Base-by-base conservation (phyloP, 2,329 filamentous ascomycete genomes). In the Neoarthrinium moseri region DNA sequence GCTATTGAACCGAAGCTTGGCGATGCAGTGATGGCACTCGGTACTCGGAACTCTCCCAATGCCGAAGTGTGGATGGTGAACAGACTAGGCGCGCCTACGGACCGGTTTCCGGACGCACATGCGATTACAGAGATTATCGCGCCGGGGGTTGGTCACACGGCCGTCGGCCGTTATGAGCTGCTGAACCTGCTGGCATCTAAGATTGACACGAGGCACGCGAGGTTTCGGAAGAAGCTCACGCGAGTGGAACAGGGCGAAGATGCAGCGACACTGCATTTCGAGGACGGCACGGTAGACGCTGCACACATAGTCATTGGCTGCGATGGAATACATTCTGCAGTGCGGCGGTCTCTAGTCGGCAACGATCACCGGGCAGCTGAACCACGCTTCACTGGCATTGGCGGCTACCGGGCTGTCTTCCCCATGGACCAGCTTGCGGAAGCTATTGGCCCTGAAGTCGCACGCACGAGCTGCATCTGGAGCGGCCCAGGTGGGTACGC, bases 281-380 rank as follows among this genome's bases (percentile, higher is more conserved):
- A 66, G 15, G 77, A 80, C 52, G 74, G 72, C 7, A 69, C 65
- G 0, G 63, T 56, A 2, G 63, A 63, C 0, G 55, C 58, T 0
- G 73, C 72, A 1, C 74, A 80, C 51, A 57, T 78, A 30, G 55
- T 79, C 18, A 65, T 81, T 12, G 77, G 74, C 1, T 71, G 75
- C 1, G 77, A 81, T 55, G 78, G 78, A 27, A 72, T 80, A 34
- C 72, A 74, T 52, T 78, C 74, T 17, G 61, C 66, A 2, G 66
- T 75, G 20, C 63, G 67, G 18, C 32, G 12, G 29, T 30, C 12
- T 6, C 21, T 43, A 6, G 26, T 43, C 29, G 39, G 39, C 17
- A 6, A 11, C 13, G 26, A 34, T 10, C 39, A 43, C 11, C 27
- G 17, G 10, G 17, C 39, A 4, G 39, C 39, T 8, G 39, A 23